Percentiles rank a stretch among this genome's conserved stretches.
phyloP scores from a whole-genome alignment of 129 eudicot species.

The Pseudognaphalium luteoalbum region DNA sequence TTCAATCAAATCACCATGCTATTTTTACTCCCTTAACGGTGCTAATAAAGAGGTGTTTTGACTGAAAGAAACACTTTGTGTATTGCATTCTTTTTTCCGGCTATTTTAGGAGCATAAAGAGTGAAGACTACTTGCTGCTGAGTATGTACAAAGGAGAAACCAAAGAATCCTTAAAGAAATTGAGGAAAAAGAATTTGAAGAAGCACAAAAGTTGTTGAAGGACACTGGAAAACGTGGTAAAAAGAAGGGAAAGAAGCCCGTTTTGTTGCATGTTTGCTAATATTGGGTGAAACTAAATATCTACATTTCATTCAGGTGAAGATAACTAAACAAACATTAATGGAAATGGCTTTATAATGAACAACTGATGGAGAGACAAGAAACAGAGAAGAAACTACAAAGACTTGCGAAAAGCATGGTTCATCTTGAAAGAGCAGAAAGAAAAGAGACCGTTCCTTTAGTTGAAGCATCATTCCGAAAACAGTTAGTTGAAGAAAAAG shows the following conservation, averaged over 20 bases:
- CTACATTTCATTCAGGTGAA: conserved; percentile 50
- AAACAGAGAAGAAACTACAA: conserved; percentile 73
- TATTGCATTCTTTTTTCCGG: not conserved
- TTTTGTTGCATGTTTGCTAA: not conserved
- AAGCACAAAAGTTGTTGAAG: conserved; percentile 54
- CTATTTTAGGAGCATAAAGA: conserved; percentile 59
- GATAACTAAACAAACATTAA: conserved; percentile 52
- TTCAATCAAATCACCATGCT: not conserved
- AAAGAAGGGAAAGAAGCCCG: conserved; percentile 73
- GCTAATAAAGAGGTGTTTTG: too few relatives aligned
- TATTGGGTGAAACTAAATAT: not conserved
- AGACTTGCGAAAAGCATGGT: conserved; percentile 76
- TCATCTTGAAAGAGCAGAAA: conserved; percentile 76
- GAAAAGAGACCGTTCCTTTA: conserved; percentile 74
- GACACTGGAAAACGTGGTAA: conserved; percentile 61
- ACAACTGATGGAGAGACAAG: conserved; percentile 63
- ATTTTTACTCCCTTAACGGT: not conserved
- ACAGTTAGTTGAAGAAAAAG: conserved; percentile 55
- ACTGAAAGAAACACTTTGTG: not conserved
- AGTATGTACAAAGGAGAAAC: conserved; percentile 57
- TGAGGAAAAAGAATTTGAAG: conserved; percentile 67
- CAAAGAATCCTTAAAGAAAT: conserved; percentile 60
- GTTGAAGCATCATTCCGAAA: conserved; percentile 68
- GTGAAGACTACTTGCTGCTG: conserved; percentile 64
- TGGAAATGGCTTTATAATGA: conserved; percentile 63